Evolutionary conservation across 1,139 yeast species (phyloP), one percentile per base, ranked within the genome.

Genomic region (Zhuliangozyma parablackwelliae): DNA sequence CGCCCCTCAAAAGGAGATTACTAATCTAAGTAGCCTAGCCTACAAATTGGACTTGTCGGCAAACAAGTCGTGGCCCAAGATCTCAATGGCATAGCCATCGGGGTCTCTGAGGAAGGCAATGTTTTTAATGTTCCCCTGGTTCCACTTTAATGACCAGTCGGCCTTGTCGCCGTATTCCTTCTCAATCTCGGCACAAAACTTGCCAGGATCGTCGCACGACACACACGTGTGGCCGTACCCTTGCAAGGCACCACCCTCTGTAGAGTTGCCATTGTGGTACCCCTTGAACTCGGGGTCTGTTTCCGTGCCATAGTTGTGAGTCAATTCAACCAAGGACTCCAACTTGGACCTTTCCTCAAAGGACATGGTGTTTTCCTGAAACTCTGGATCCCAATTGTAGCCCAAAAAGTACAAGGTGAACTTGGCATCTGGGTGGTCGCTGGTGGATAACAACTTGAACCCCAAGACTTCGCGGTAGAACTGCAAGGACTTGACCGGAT

Each of bases 271-370:
- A 48, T 81, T 85, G 60, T 90, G 95, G 63, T 92, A 92, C 28
- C 75, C 75, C 37, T 68, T 59, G 63, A 88, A 86, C 10, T 72
- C 71, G 10, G 75, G 70, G 45, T 90, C 96, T 23, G 66, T 55
- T 57, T 92, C 98, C 12, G 97, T 86, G 24, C 97, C 98, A 82
- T 88, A 89, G 64, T 92, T 92, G 66, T 88, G 94, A 33, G 97
- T 90, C 55, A 92, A 71, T 63, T 92, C 98, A 37, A 92, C 62
- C 8, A 92, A 61, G 21, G 92, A 82, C 57, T 86, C 86, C 41
- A 77, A 65, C 32, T 56, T 48, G 26, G 72, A 59, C 50, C 67
- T 73, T 1, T 48, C 52, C 2, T 36, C 45, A 32, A 50, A 50
- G 3, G 54, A 47, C 35, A 62, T 40, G 20, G 69, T 57, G 31